These are phyloP conservation scores for Rutstroemia sydowiana DNA, from an alignment of 2,329 filamentous ascomycete genomes.

Conservation along the genomic window DNA sequence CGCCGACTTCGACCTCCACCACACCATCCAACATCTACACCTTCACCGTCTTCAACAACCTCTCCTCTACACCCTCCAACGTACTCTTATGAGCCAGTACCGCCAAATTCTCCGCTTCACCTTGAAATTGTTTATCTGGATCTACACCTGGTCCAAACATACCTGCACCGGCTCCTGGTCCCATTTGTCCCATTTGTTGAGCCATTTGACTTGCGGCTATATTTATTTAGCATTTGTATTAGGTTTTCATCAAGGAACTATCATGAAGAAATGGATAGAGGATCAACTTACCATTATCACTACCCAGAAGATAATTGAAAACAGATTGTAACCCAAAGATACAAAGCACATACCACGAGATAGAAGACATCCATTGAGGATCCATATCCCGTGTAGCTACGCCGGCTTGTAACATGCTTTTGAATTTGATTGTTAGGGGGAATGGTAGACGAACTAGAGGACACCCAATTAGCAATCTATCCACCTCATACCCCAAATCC, in stretches of 20 bases:
- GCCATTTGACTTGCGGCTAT: slow-evolving; percentile 84
- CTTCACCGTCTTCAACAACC: slow-evolving; percentile 53
- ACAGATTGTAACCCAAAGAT: slow-evolving; percentile 95
- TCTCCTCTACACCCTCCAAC: slow-evolving; percentile 78
- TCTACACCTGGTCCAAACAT: slow-evolving; percentile 92
- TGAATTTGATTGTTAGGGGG: slow-evolving; percentile 96
- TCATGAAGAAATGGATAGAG: neutral
- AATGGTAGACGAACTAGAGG: slow-evolving; percentile 96
- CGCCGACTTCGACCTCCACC: neutral
- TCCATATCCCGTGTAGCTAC: slow-evolving; percentile 95
- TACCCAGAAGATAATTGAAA: slow-evolving; percentile 93
- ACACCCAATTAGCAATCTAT: slow-evolving; percentile 20
- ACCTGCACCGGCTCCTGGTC: slow-evolving; percentile 52
- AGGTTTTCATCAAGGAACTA: neutral
- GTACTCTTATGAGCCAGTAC: slow-evolving; percentile 93
- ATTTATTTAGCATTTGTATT: slow-evolving; percentile 6
- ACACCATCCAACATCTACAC: slow-evolving; percentile 10
- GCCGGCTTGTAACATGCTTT: slow-evolving; percentile 97
- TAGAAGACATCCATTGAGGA: slow-evolving; percentile 95
- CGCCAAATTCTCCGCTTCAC: slow-evolving; percentile 89
- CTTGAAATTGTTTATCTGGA: slow-evolving; percentile 89
- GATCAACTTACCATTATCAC: slow-evolving; percentile 74
- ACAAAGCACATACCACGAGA: slow-evolving; percentile 98
- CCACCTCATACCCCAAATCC: neutral
- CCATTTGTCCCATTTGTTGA: slow-evolving; percentile 73